Conservation (phyloP, 2,329 filamentous ascomycete species). For the Pseudopyrenochaeta lycopersici region DNA sequence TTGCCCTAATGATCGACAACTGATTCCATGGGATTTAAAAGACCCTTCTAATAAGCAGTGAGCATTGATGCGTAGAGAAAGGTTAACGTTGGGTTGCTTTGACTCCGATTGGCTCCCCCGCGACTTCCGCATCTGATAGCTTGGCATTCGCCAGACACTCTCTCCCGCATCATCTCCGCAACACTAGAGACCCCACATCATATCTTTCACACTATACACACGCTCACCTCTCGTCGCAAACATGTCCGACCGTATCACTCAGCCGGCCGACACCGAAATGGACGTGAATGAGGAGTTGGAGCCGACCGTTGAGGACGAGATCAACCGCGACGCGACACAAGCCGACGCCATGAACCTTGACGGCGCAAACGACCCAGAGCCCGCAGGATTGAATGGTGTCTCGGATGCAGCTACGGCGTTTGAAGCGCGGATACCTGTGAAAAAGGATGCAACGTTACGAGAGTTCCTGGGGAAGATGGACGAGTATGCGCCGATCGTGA, state of each 20-base stretch:
- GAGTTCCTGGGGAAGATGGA: conserved; percentile 98
- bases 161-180: conserved; percentile 27
- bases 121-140: conserved; percentile 6
- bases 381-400: conserved; percentile 45
- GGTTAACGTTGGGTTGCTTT: conserved; percentile 2
- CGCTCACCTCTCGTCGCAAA: conserved; percentile 15
- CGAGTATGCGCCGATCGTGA: conserved; percentile 94
- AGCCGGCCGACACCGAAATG: conserved; percentile 38
- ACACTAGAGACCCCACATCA: conserved; percentile 14
- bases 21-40: neutral
- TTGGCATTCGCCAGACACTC: conserved; percentile 19
- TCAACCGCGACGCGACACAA: conserved; percentile 47
- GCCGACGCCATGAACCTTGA: conserved; percentile 53
- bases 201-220: conserved; percentile 5
- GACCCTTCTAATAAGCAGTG: neutral
- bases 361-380: conserved; percentile 49
- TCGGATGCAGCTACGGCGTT: conserved; percentile 57
- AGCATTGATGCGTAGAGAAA: neutral
- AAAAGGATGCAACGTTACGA: conserved; percentile 90
- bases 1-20: too few relatives aligned
- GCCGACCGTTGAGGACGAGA: conserved; percentile 53
- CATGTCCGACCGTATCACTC: conserved; percentile 45
- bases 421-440: conserved; percentile 74
- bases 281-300: conserved; percentile 51
- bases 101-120: conserved; percentile 14